These are phyloP conservation scores for Petunia axillaris DNA, from an alignment of 257 asterid species.

Conservation along the genomic window DNA sequence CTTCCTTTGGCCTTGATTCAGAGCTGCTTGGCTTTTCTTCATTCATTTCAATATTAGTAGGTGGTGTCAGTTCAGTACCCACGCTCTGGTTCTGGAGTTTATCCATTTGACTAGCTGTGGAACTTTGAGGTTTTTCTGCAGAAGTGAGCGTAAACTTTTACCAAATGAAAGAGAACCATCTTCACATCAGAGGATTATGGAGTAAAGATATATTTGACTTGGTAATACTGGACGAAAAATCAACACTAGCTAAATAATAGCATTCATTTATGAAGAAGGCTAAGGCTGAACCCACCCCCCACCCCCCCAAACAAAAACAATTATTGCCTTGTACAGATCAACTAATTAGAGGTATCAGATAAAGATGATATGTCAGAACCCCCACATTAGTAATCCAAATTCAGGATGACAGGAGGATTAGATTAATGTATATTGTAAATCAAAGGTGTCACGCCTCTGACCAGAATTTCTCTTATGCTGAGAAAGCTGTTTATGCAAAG, in stretches of 20 bases:
- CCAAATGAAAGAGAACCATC: constrained; percentile 46
- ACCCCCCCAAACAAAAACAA: constrained; percentile 3
- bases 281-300: not conserved
- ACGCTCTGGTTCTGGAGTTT: constrained; percentile 42
- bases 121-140: constrained; percentile 48
- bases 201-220: constrained; percentile 13
- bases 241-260: not conserved
- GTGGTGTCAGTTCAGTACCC: constrained; percentile 44
- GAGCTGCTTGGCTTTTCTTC: constrained; percentile 52
- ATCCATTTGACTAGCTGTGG: constrained; percentile 36
- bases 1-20: constrained; percentile 70
- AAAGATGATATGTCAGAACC: not conserved
- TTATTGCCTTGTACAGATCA: constrained; percentile 5
- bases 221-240: not conserved
- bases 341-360: not conserved
- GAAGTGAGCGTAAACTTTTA: constrained; percentile 37
- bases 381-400: not conserved
- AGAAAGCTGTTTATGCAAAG: constrained; percentile 38
- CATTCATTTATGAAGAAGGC: not conserved
- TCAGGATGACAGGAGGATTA: not conserved
- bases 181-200: constrained; percentile 25
- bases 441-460: constrained; percentile 28
- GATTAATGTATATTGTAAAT: not conserved
- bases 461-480: constrained; percentile 35
- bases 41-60: constrained; percentile 37